Evolutionary conservation across 257 asterid genomes (phyloP), one percentile per base, ranked within the genome.

Genomic region (Nicotiana otophora): DNA sequence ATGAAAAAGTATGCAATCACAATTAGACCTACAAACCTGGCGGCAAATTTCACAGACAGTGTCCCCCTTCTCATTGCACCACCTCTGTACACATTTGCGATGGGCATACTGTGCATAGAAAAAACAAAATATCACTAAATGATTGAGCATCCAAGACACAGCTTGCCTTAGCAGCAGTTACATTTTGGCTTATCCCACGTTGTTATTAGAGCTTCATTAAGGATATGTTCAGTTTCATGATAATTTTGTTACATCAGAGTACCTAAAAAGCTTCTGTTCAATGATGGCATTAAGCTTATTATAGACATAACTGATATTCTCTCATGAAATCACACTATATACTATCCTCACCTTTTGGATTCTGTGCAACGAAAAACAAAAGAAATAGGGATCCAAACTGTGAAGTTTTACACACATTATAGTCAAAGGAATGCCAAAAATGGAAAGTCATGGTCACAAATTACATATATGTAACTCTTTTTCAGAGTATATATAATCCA

Each of bases 61-160:
- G 86, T 95, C 92, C n/a, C 98, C 97, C 83, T 95, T 95, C 89
- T 91, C 98, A 63, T 89, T 89, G 90, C 98, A 93, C 98, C 98
- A 95, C 74, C 92, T 88, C 67, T 95, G 97, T 42, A 93, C 93
- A 66, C 98, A 95, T 82, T 86, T 85, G 7, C 97, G 92, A 84
- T 93, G 98, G 65, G 97, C 97, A 85, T 92, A 92, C 98, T 95
- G 88, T 85, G 68, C 34, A 67, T 20, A 26, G 53, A 34, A 53
- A 62, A 74, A 58, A 48, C 72, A 78, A 82, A 34, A 15, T 54
- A 19, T 10, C 10, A 33, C 15, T 28, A 19, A 16, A 46, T 12
- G 8, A 51, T 28, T 19, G 26, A 19, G 55, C 17, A 65, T 65
- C 62, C 58, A 80, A 16, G 39, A 8, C 54, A 80, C 48, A 42